Evolutionary conservation across 176 grass and related monocot genomes (phyloP).

Genomic region (Juncus inflexus): DNA sequence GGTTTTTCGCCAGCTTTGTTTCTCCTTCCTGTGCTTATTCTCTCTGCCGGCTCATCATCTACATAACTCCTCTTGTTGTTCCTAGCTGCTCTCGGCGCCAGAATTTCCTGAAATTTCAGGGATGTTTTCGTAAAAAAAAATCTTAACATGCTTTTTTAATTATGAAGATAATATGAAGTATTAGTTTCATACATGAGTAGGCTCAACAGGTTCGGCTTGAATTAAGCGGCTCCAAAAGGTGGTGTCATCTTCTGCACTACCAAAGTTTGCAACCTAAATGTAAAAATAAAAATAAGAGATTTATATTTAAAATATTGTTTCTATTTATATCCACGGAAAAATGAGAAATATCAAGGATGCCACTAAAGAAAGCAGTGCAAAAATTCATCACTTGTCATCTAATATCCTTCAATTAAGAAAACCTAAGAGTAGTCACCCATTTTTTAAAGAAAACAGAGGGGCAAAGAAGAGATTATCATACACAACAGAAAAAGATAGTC

Average conservation of each 20-base stretch:
- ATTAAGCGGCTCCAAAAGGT: constrained; percentile 98
- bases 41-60: constrained; percentile 66
- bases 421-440: too few relatives aligned
- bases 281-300: background rate
- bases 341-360: too few relatives aligned
- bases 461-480: too few relatives aligned
- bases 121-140: background rate
- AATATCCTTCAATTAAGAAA: too few relatives aligned
- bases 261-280: constrained; percentile 85
- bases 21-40: constrained; percentile 50
- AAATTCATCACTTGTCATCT: too few relatives aligned
- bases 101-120: constrained; percentile 54
- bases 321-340: too few relatives aligned
- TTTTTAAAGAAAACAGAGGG: too few relatives aligned
- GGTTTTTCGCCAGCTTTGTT: constrained; percentile 56
- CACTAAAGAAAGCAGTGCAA: too few relatives aligned
- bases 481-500: too few relatives aligned
- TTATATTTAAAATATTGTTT: too few relatives aligned
- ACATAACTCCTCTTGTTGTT: constrained; percentile 74
- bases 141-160: too few relatives aligned
- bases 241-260: constrained; percentile 88
- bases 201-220: constrained; percentile 77
- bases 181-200: constrained; percentile 61
- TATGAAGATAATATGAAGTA: too few relatives aligned
- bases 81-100: constrained; percentile 96